A percentile compares a stretch with the other conserved stretches of the same genome.
phyloP scores from a whole-genome alignment of 2,329 filamentous ascomycete species.

The Fusarium incarnatum region DNA sequence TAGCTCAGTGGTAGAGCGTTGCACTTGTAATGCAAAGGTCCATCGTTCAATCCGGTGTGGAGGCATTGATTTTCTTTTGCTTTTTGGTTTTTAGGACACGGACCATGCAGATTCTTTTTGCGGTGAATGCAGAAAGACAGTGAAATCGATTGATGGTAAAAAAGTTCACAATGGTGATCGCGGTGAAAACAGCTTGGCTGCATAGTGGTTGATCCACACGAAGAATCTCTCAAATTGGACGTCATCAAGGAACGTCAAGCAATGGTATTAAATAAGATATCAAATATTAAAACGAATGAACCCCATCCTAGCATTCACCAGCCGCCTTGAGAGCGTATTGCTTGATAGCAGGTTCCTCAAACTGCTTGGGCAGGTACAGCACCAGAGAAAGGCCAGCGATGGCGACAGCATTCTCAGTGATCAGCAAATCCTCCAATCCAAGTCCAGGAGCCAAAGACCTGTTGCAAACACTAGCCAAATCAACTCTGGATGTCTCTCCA shows the following conservation, averaged over 20 bases:
- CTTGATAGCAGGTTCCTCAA: not conserved
- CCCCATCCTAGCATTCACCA: not conserved
- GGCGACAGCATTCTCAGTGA: not conserved
- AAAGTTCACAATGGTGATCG: not conserved
- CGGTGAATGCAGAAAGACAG: rapidly evolving
- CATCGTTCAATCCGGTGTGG: conserved; percentile 33
- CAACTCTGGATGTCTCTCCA: not conserved
- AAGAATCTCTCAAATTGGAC: not conserved
- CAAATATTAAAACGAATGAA: rapidly evolving
- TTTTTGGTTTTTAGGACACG: not conserved
- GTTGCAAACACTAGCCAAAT: not conserved
- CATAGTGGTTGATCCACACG: not conserved
- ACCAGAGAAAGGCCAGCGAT: conserved; percentile 5
- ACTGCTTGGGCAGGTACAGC: not conserved
- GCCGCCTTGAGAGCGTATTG: not conserved
- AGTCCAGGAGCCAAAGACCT: not conserved
- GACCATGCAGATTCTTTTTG: not conserved
- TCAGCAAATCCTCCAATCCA: not conserved
- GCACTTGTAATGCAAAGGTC: conserved; percentile 35
- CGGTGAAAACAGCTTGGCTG: too few species aligned
- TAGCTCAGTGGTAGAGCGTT: conserved; percentile 33
- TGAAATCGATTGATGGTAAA: too few species aligned
- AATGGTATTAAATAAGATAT: rapidly evolving
- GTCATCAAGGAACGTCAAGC: not conserved
- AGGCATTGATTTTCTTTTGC: not conserved